Base-by-base conservation (phyloP, 306 rosid species). In the Elaeagnus macrophylla region DNA sequence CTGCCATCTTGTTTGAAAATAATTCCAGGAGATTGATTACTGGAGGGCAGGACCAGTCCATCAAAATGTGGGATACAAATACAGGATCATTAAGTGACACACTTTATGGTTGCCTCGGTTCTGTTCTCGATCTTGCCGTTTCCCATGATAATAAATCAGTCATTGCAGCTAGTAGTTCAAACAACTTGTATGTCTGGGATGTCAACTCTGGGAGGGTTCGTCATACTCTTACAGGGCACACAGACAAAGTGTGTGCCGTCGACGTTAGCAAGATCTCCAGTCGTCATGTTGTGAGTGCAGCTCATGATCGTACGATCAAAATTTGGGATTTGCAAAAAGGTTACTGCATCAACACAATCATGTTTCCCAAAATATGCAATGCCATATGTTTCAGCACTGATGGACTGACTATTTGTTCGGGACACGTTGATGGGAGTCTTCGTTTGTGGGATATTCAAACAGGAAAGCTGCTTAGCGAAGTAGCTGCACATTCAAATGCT, bases 141-240 rank as follows among this genome's bases (percentile, higher is more conserved):
- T 84, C 96, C 62, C 93, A 87, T 43, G 96, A 91, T 61, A 91
- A 87, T 54, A 82, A 70, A 66, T 84, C 95, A 50, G 72, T 91
- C 60, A 82, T 91, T 66, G 99, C 99, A 12, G 99, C 99, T 6
- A 87, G 99, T 88, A 87, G 99, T 70, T 93, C 99, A 39, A 84
- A 93, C 80, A 93, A 87, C 73, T 75, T 93, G 59, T 84, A 51
- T 66, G 94, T 77, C 8, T 93, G 95, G 99, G 96, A 93, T 66
- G 65, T 88, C 66, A 72, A 37, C 75, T 69, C 93, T 0, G 95
- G 99, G 11, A 83, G 95, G 58, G 87, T 93, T 47, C 89, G 82
- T 10, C 96, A 84, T 57, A 84, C 95, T 61, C 88, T 87, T 50
- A 84, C 95, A 0, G 96, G 99, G 48, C 99, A 93, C 77, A 57